These are phyloP conservation scores for Boletus smithii DNA, from an alignment of 1,284 basidiomycete genomes.

Conservation along the genomic window DNA sequence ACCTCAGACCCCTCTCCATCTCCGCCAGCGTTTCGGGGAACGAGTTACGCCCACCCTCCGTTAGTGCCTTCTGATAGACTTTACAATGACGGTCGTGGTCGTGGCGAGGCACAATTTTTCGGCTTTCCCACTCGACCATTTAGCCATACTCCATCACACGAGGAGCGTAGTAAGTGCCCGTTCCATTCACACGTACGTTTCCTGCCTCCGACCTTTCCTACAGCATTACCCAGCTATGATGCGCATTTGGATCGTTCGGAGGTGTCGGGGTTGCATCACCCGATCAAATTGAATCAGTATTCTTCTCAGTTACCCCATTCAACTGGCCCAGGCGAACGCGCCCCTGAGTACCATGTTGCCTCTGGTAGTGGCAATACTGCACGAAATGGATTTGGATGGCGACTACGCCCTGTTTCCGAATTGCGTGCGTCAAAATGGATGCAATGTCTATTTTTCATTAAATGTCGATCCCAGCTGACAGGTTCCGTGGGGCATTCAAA, in stretches of 20 bases:
- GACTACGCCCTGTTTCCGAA: conserved; percentile 66
- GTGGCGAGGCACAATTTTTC: not conserved
- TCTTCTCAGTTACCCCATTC: not conserved
- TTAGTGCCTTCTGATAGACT: conserved; percentile 4
- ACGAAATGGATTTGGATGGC: conserved; percentile 42
- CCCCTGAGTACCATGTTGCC: not conserved
- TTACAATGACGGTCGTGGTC: conserved; percentile 1
- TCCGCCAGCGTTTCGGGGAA: conserved; percentile 27
- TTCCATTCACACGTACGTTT: not conserved
- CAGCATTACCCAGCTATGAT: conserved; percentile 11
- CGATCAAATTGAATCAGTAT: not conserved
- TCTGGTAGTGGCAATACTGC: conserved; percentile 22
- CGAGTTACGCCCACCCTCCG: conserved; percentile 6
- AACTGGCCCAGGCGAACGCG: not conserved
- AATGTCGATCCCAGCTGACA: conserved; percentile 57
- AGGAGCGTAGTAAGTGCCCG: conserved; percentile 9
- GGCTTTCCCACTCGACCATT: not conserved
- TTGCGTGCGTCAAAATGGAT: conserved; percentile 53
- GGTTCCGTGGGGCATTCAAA: conserved; percentile 77
- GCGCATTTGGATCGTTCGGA: not conserved
- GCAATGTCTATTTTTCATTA: not conserved
- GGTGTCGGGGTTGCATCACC: not conserved
- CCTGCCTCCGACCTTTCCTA: not conserved
- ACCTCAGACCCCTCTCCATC: conserved; percentile 40
- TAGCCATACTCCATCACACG: not conserved